Evolutionary conservation across 1,139 yeast species (phyloP), one percentile per base, ranked within the genome.

Genomic region (Debaryomyces nepalensis): DNA sequence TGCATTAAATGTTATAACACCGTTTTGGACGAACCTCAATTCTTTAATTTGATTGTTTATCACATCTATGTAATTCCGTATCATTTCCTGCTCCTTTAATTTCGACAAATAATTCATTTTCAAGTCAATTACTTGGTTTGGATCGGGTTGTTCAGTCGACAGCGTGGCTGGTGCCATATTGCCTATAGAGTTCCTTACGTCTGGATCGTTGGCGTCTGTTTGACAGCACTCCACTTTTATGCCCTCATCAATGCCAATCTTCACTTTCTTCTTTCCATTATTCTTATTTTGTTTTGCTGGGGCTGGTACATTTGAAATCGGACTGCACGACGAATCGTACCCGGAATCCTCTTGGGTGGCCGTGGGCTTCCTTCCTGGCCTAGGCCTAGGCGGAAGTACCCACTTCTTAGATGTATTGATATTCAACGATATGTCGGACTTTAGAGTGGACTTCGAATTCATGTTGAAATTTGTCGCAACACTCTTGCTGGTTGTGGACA

Each of bases 331-430:
- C 6, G 11, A 3, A 11, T 23, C 37, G 24, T 22, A 22, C 2
- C 30, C 37, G n/a, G 21, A 20, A 22, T 50, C 54, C n/a, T 48
- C 53, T 6, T 45, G 54, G 4, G 47, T 49, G 10, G 35, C 42
- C 3, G 54, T 59, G 4, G 80, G 79, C 51, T 75, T 75, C 39
- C 84, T 64, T 9, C 84, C 84, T 0, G 84, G 83, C 41, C 84
- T 69, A 2, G 86, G 85, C 41, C 86, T 62, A 2, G 86, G 86
- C 2, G 86, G 87, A 32, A 81, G 60, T 2, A 81, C 82, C 87
- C 87, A 81, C 49, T 75, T 72, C 47, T 77, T 77, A 27, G 81
- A 74, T 2, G 84, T 78, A 50, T 75, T 75, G 50, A 72, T 69
- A 41, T 63, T 63, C 30, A 63, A 55, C 4, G 65, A 51, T 16